phyloP scores from a whole-genome alignment of 2,329 filamentous ascomycete species.

The Daldinia sp. region DNA sequence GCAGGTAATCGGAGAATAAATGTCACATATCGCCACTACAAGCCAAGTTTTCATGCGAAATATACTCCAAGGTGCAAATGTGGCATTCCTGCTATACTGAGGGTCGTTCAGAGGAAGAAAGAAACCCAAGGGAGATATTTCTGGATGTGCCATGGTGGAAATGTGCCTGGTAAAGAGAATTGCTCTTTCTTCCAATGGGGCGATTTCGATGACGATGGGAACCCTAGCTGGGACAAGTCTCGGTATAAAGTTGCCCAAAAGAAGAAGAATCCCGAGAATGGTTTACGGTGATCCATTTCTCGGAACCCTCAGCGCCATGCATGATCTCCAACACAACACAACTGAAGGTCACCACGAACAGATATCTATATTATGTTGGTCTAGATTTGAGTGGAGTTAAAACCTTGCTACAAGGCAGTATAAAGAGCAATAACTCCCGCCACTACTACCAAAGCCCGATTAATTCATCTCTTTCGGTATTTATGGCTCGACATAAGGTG shows the following conservation, averaged over 20 bases:
- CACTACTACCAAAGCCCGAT: neutral
- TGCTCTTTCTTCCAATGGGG: conserved; percentile 90
- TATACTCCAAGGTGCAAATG: conserved; percentile 85
- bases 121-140: conserved; percentile 85
- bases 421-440: neutral
- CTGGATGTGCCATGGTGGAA: conserved; percentile 91
- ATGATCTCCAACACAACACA: neutral
- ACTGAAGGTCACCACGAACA: neutral
- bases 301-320: no score
- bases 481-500: conserved; percentile 54
- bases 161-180: conserved; percentile 74
- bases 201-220: conserved; percentile 86
- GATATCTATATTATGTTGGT: neutral
- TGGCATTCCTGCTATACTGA: conserved; percentile 73
- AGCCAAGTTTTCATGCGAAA: conserved; percentile 78
- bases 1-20: conserved; percentile 87
- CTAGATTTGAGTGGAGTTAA: conserved; percentile 4
- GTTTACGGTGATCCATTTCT: neutral
- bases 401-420: conserved; percentile 4
- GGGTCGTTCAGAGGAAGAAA: conserved; percentile 83
- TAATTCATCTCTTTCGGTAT: neutral
- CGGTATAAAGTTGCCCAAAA: conserved; percentile 40
- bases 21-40: conserved; percentile 92
- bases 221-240: conserved; percentile 71
- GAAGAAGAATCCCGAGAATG: neutral